Percentiles rank a stretch among this genome's conserved stretches.
These are phyloP conservation scores for Calophaca sinica DNA, from an alignment of 306 rosid species.

Conservation along the genomic window DNA sequence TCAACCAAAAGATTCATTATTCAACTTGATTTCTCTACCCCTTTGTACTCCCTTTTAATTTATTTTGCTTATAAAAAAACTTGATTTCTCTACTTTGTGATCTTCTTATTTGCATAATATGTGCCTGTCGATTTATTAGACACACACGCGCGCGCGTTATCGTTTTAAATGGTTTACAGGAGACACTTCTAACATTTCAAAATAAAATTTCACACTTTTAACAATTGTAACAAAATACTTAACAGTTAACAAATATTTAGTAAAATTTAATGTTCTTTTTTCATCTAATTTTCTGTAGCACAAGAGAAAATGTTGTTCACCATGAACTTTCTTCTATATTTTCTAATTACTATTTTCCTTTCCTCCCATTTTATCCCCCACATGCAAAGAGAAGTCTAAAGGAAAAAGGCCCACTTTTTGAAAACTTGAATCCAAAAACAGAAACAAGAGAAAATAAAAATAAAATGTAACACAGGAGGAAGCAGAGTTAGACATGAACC, in stretches of 20 bases:
- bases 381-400: not conserved
- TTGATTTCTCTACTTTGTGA: slow-evolving; percentile 33
- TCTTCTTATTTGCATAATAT: slow-evolving; percentile 1
- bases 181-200: slow-evolving; percentile 8
- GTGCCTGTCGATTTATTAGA: not conserved
- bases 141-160: not conserved
- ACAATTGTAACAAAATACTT: not conserved
- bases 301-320: not conserved
- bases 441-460: not conserved
- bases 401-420: slow-evolving; percentile 31
- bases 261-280: not conserved
- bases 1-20: slow-evolving; percentile 31
- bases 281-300: not conserved
- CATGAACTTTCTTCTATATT: slow-evolving; percentile 2
- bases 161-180: not conserved
- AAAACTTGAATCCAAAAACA: slow-evolving; percentile 41
- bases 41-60: too few species aligned
- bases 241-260: slow-evolving; percentile 6
- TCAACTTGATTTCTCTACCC: slow-evolving; percentile 34
- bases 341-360: slow-evolving; percentile 16
- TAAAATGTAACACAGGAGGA: slow-evolving; percentile 2
- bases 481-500: slow-evolving; percentile 44
- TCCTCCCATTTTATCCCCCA: not conserved
- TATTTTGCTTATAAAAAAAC: not conserved
- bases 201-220: not conserved